phyloP scores from a whole-genome alignment of 1,284 basidiomycete species.

The Porogramme epimiltina region DNA sequence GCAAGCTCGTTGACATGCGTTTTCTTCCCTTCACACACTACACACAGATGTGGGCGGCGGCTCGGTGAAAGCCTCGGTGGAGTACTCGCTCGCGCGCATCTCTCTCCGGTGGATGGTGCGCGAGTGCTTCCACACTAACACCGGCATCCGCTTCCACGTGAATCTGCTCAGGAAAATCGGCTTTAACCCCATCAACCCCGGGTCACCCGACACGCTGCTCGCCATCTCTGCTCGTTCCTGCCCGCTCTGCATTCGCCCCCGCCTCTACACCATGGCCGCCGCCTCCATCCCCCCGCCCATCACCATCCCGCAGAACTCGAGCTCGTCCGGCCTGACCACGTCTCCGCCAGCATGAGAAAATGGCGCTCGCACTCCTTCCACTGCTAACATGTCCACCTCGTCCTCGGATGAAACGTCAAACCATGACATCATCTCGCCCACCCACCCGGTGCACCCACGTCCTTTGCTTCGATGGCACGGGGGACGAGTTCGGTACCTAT shows the following conservation, averaged over 20 bases:
- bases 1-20: too few species aligned
- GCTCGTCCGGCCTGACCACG: too few species aligned
- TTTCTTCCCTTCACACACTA: too few species aligned
- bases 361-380: too few species aligned
- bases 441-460: conserved; percentile 41
- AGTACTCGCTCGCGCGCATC: conserved; percentile 58
- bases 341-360: too few species aligned
- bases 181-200: conserved; percentile 43
- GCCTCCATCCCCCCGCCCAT: too few species aligned
- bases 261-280: too few species aligned
- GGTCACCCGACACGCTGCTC: too few species aligned
- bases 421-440: conserved; percentile 33
- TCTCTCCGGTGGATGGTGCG: conserved; percentile 70
- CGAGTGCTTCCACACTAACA: conserved; percentile 47
- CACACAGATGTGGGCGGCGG: conserved; percentile 56
- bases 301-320: too few species aligned
- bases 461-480: conserved; percentile 62
- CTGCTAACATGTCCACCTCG: too few species aligned
- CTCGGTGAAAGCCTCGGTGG: conserved; percentile 53
- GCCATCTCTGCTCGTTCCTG: conserved; percentile 35
- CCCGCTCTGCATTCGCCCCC: conserved; percentile 1
- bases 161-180: conserved; percentile 50
- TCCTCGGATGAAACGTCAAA: conserved; percentile 19
- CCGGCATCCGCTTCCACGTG: conserved; percentile 40
- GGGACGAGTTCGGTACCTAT: conserved; percentile 55